Evolutionary conservation across 495 filamentous ascomycete species (phyloP).

Genomic region (Aspergillus biplanus): DNA sequence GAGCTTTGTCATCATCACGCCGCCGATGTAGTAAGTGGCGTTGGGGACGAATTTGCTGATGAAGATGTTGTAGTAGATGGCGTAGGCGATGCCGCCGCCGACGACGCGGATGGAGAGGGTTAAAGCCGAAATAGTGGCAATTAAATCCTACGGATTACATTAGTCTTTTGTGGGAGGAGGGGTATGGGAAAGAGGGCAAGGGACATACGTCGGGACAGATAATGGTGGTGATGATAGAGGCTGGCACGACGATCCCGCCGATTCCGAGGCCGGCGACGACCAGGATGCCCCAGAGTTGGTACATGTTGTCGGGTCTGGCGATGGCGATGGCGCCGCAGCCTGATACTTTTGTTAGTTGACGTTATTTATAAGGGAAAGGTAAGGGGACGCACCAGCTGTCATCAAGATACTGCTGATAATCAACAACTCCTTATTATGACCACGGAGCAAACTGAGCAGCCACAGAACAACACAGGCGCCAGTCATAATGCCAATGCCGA

Average conservation of each 20-base stretch:
- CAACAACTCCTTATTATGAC: constrained; percentile 65
- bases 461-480: constrained; percentile 66
- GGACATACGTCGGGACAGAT: constrained; percentile 64
- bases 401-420: constrained; percentile 66
- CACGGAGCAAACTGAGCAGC: constrained; percentile 61
- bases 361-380: background rate
- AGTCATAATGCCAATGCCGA: constrained; percentile 64
- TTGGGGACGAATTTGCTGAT: constrained; percentile 62
- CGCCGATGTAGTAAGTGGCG: constrained; percentile 55
- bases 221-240: constrained; percentile 72
- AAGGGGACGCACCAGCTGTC: constrained; percentile 59
- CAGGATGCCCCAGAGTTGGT: constrained; percentile 64
- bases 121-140: constrained; percentile 73
- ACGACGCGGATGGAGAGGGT: constrained; percentile 74
- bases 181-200: background rate
- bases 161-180: constrained; percentile 4
- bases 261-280: constrained; percentile 71
- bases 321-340: constrained; percentile 65
- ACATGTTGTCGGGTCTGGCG: constrained; percentile 60
- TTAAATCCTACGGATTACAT: constrained; percentile 54
- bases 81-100: constrained; percentile 72
- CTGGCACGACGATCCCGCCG: constrained; percentile 74
- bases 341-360: constrained; percentile 13
- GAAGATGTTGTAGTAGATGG: constrained; percentile 79
- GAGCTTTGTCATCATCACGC: constrained; percentile 54